A percentile compares a stretch with the other conserved stretches of the same genome.
These are phyloP conservation scores for Mycosphaerella sp. DNA, from an alignment of 2,329 filamentous ascomycete species.

Conservation along the genomic window DNA sequence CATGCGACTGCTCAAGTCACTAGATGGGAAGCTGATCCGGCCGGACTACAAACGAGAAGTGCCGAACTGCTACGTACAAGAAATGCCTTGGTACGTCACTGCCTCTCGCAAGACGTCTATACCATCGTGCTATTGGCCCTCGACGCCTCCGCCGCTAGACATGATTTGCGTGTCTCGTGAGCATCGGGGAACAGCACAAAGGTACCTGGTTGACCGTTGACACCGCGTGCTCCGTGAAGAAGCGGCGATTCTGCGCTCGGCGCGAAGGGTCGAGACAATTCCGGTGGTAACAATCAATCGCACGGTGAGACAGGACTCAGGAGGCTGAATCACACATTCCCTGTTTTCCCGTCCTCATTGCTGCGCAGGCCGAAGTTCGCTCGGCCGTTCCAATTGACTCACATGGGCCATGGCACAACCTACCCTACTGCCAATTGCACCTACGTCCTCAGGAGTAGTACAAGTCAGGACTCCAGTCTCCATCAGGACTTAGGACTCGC, in stretches of 20 bases:
- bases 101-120: background rate
- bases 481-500: no score
- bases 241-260: constrained; percentile 1
- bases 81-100: constrained; percentile 14
- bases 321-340: constrained; percentile 13
- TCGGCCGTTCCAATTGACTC: background rate
- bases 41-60: constrained; percentile 13
- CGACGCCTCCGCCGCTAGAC: constrained; percentile 12
- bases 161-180: constrained; percentile 7
- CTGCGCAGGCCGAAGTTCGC: constrained; percentile 7
- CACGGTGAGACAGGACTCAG: constrained; percentile 21
- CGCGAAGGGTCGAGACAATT: constrained; percentile 17
- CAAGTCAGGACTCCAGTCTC: no score
- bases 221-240: constrained; percentile 12
- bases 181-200: constrained; percentile 5
- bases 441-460: background rate
- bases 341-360: background rate
- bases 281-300: constrained; percentile 13
- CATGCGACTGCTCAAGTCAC: constrained; percentile 1
- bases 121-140: constrained; percentile 6
- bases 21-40: constrained; percentile 7
- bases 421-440: background rate
- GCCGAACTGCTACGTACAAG: constrained; percentile 12
- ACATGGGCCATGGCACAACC: constrained; percentile 1
- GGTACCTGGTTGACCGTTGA: constrained; percentile 6